Evolutionary conservation across 106 monocot genomes (phyloP).

Genomic region (Chionographis japonica): DNA sequence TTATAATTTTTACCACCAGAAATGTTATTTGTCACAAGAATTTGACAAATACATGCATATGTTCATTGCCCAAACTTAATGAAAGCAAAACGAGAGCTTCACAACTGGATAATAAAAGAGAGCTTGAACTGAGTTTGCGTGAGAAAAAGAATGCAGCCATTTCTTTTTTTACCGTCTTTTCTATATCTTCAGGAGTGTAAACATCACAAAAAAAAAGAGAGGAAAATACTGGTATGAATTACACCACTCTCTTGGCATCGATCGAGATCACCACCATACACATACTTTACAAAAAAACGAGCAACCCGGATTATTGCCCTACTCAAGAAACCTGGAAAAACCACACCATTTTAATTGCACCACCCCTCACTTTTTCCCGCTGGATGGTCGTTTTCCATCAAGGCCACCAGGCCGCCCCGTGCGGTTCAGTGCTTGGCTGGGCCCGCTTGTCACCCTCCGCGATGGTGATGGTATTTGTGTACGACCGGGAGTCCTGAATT

Average conservation of each 20-base stretch:
- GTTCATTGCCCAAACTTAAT: too few relatives aligned
- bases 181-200: too few relatives aligned
- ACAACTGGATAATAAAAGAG: too few relatives aligned
- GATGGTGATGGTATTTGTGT: constrained; percentile 25
- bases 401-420: constrained; percentile 4
- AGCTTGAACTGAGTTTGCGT: too few relatives aligned
- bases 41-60: too few relatives aligned
- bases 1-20: too few relatives aligned
- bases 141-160: too few relatives aligned
- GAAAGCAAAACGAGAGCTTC: too few relatives aligned
- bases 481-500: constrained; percentile 22
- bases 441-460: constrained; percentile 15
- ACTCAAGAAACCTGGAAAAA: constrained; percentile 3
- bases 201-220: too few relatives aligned
- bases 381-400: constrained; percentile 7
- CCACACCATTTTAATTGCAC: background rate
- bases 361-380: background rate
- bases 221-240: too few relatives aligned
- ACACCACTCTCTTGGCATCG: background rate
- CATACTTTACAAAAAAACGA: background rate
- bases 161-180: too few relatives aligned
- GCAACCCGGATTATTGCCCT: constrained; percentile 2
- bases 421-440: constrained; percentile 6
- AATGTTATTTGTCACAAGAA: too few relatives aligned
- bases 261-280: background rate